Percentiles rank a stretch among this genome's conserved stretches.
These are phyloP conservation scores for Cladosporium cucumerinum DNA, from an alignment of 2,329 filamentous ascomycete genomes.

Conservation along the genomic window DNA sequence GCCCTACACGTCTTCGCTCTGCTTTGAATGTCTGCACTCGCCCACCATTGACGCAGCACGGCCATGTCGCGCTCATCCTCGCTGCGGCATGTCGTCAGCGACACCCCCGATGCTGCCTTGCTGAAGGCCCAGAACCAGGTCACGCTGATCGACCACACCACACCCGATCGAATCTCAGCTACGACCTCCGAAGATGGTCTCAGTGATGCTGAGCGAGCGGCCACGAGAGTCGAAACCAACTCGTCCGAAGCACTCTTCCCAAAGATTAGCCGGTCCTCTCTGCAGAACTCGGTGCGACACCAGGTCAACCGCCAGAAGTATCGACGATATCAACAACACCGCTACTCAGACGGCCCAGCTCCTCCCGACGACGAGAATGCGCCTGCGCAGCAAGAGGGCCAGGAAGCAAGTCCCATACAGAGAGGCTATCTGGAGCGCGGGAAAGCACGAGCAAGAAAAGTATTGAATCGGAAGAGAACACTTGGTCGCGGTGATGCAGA, in stretches of 20 bases:
- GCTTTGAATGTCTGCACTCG: not conserved
- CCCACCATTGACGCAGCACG: not conserved
- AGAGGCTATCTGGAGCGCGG: slow-evolving; percentile 32
- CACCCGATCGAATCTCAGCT: slow-evolving; percentile 17
- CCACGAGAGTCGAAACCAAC: slow-evolving; percentile 32
- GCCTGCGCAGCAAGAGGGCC: slow-evolving; percentile 19
- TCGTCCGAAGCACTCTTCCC: slow-evolving; percentile 12
- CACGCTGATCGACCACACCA: slow-evolving; percentile 58
- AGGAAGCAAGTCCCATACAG: slow-evolving; percentile 23
- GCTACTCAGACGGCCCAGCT: slow-evolving; percentile 23
- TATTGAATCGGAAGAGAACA: slow-evolving; percentile 33
- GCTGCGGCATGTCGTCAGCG: slow-evolving; percentile 24
- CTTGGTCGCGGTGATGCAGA: slow-evolving; percentile 34
- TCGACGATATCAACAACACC: slow-evolving; percentile 32
- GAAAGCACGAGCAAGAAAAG: slow-evolving; percentile 26
- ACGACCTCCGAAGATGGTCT: slow-evolving; percentile 17
- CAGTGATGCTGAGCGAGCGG: slow-evolving; percentile 28
- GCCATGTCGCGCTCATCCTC: slow-evolving; percentile 28
- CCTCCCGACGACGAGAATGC: slow-evolving; percentile 20
- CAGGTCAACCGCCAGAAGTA: slow-evolving; percentile 36
- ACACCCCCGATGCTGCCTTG: slow-evolving; percentile 22
- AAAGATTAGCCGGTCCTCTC: slow-evolving; percentile 14
- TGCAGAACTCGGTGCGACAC: slow-evolving; percentile 29
- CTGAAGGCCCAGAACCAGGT: slow-evolving; percentile 58
- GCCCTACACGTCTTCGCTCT: slow-evolving; percentile 11